Evolutionary conservation across 768 basidiomycete species (phyloP).

Genomic region (Serendipita sp.): DNA sequence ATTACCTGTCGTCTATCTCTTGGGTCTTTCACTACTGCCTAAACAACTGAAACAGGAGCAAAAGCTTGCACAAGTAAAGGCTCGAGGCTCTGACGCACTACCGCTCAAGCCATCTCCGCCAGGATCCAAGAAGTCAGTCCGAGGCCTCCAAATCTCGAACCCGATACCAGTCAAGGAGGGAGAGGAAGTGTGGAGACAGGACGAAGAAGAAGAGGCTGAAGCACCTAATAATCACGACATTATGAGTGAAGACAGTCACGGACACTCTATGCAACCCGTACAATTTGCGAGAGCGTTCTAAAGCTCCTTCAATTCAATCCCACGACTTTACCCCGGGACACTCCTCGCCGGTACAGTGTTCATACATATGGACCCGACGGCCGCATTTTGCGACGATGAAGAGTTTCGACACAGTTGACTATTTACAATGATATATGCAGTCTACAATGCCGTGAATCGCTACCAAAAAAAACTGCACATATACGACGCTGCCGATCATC

Average conservation of each 20-base stretch:
- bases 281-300: background rate
- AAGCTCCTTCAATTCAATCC: background rate
- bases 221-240: background rate
- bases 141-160: background rate
- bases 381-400: too few relatives aligned
- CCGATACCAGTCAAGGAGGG: background rate
- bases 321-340: too few relatives aligned
- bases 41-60: conserved; percentile 34
- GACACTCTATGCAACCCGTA: background rate
- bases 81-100: background rate
- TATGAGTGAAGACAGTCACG: conserved; percentile 3
- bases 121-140: background rate
- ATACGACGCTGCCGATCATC: too few relatives aligned
- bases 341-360: too few relatives aligned
- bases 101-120: background rate
- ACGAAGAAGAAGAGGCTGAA: background rate
- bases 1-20: conserved; percentile 28
- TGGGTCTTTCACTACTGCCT: conserved; percentile 29
- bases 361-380: too few relatives aligned
- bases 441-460: too few relatives aligned
- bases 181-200: background rate
- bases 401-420: too few relatives aligned
- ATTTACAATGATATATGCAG: too few relatives aligned
- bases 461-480: too few relatives aligned
- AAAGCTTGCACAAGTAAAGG: background rate